These are phyloP conservation scores for Beauveria australis DNA, from an alignment of 2,329 filamentous ascomycete species.

Conservation along the genomic window DNA sequence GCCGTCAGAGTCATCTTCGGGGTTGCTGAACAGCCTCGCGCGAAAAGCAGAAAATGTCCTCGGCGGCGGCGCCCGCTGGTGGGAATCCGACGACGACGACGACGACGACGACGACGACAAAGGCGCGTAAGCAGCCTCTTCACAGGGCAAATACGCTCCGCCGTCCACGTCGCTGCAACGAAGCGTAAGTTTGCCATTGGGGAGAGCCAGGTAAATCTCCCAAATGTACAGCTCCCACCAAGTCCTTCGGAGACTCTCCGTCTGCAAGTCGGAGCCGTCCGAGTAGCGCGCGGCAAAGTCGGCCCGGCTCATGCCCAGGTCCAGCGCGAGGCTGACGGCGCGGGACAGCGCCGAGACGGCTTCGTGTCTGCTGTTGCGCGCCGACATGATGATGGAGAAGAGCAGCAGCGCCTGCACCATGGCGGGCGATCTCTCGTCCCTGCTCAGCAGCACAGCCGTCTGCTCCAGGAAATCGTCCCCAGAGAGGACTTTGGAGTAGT, in stretches of 20 bases:
- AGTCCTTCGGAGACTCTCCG: neutral
- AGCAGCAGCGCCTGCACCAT: conserved; percentile 1
- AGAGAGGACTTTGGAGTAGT: neutral
- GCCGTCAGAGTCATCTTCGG: neutral
- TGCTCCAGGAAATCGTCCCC: neutral
- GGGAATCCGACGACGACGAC: no score
- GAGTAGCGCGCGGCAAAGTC: neutral
- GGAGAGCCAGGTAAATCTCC: neutral
- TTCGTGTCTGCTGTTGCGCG: neutral
- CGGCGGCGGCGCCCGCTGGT: neutral
- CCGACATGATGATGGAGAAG: neutral
- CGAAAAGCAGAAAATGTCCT: neutral
- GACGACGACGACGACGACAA: no score
- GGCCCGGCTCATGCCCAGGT: neutral
- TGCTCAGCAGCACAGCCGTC: neutral
- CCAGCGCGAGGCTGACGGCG: neutral
- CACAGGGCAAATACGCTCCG: neutral
- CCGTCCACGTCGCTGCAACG: neutral
- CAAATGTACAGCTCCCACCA: conserved; percentile 1
- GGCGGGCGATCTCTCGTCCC: neutral
- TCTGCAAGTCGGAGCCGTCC: neutral
- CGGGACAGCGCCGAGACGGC: neutral
- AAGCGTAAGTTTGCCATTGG: neutral
- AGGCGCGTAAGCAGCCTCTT: neutral
- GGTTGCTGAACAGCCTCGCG: neutral